Conservation (phyloP, 306 rosid genomes). For the Cercis canadensis region DNA sequence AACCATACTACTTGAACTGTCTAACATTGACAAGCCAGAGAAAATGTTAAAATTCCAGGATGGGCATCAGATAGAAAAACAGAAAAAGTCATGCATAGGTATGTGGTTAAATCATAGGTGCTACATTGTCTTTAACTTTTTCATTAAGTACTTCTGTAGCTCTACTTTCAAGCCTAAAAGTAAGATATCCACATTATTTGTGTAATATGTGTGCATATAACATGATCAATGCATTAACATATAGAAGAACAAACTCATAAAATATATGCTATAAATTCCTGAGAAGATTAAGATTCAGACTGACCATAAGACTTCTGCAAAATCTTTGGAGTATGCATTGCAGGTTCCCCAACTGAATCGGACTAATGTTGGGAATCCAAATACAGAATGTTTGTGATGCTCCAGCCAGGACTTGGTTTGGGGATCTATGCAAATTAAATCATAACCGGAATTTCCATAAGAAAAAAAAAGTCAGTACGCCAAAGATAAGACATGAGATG, state of each 20-base stretch:
- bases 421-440: slow-evolving; percentile 66
- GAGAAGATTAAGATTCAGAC: slow-evolving; percentile 39
- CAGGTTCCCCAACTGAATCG: slow-evolving; percentile 99
- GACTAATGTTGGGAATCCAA: slow-evolving; percentile 92
- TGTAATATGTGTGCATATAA: no score
- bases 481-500: slow-evolving; percentile 13
- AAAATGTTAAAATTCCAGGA: no score
- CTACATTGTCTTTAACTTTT: no score
- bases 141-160: no score
- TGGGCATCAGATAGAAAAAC: no score
- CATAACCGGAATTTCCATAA: slow-evolving; percentile 32
- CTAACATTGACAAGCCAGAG: no score
- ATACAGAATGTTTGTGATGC: slow-evolving; percentile 74
- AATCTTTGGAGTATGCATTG: slow-evolving; percentile 70
- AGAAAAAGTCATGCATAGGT: no score
- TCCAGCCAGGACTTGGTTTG: slow-evolving; percentile 84
- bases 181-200: no score
- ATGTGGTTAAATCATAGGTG: no score
- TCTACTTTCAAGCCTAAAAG: no score
- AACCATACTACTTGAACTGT: no score
- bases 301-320: slow-evolving; percentile 82
- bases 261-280: slow-evolving; percentile 18
- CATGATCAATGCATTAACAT: slow-evolving; percentile 13
- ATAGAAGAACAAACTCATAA: slow-evolving; percentile 3
- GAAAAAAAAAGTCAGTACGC: slow-evolving; percentile 14